Percentiles rank a stretch among this genome's conserved stretches.
These are phyloP conservation scores for Tephrocybe sp. DNA, from an alignment of 768 basidiomycete species.

Conservation along the genomic window DNA sequence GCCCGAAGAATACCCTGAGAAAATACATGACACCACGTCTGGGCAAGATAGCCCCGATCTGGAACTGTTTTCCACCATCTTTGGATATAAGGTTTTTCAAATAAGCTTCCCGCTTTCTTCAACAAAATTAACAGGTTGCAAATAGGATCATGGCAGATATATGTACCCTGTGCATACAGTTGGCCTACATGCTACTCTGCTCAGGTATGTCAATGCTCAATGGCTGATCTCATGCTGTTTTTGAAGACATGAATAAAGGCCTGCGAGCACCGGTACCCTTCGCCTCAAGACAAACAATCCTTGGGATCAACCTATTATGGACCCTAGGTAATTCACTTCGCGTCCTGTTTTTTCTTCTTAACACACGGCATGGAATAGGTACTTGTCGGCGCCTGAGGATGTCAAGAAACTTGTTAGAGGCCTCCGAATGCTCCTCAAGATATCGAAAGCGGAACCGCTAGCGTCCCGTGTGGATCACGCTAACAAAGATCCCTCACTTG, in stretches of 20 bases:
- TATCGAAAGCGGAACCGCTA: constrained; percentile 39
- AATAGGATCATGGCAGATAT: constrained; percentile 34
- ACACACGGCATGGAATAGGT: constrained; percentile 28
- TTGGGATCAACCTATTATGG: constrained; percentile 40
- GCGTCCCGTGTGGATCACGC: constrained; percentile 34
- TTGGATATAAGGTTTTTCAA: constrained; percentile 38
- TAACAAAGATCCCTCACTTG: constrained; percentile 32
- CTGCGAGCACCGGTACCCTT: constrained; percentile 40
- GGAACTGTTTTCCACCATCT: constrained; percentile 42
- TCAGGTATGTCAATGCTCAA: constrained; percentile 32
- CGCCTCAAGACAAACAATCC: constrained; percentile 38
- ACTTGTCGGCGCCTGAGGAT: constrained; percentile 40
- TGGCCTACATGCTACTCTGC: constrained; percentile 38
- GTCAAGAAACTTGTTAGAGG: constrained; percentile 41
- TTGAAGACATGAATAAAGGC: constrained; percentile 29
- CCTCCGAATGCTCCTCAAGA: constrained; percentile 34
- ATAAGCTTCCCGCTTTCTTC: background rate
- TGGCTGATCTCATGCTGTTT: background rate
- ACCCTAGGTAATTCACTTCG: constrained; percentile 37
- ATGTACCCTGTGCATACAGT: constrained; percentile 37
- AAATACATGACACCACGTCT: constrained; percentile 43
- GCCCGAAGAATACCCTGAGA: constrained; percentile 29
- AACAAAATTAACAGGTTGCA: background rate
- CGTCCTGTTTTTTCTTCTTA: no score
- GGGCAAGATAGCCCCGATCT: constrained; percentile 45